Conservation (phyloP, 805 yeast species). For the Pichia kluyveri region DNA sequence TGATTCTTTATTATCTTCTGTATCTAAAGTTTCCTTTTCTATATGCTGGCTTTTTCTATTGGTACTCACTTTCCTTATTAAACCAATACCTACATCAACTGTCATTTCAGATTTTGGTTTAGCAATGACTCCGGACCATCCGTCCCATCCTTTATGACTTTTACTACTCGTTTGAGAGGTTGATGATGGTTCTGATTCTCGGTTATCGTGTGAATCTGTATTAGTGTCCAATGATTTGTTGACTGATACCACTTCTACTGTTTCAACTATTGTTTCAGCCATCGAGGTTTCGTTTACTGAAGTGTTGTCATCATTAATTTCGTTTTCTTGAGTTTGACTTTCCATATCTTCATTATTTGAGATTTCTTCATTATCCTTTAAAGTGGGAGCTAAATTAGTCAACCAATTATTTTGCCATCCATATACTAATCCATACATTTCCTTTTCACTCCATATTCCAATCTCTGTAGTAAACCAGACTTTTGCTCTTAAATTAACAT, state of each 20-base stretch:
- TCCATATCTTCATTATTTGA: no score
- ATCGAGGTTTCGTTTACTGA: no score
- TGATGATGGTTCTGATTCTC: not conserved
- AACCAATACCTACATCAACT: constrained; percentile 2
- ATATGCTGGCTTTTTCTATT: no score
- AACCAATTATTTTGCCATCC: constrained; percentile 28
- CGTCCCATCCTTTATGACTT: constrained; percentile 5
- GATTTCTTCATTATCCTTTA: no score
- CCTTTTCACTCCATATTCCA: constrained; percentile 61
- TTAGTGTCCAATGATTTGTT: no score
- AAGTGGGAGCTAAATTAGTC: not conserved
- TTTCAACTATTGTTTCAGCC: no score
- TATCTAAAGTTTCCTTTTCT: no score
- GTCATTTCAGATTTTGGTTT: not conserved
- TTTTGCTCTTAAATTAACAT: constrained; percentile 55
- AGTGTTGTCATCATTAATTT: no score
- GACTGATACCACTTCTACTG: no score
- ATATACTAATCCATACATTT: constrained; percentile 22
- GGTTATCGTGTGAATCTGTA: not conserved
- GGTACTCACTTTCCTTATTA: no score
- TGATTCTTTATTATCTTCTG: not conserved
- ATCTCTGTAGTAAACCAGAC: constrained; percentile 69
- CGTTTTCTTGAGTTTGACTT: no score
- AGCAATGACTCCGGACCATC: constrained; percentile 5
- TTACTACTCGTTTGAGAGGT: not conserved